Evolutionary conservation across 805 yeast genomes (phyloP), one percentile per base, ranked within the genome.

Genomic region (Pichia paraexigua): DNA sequence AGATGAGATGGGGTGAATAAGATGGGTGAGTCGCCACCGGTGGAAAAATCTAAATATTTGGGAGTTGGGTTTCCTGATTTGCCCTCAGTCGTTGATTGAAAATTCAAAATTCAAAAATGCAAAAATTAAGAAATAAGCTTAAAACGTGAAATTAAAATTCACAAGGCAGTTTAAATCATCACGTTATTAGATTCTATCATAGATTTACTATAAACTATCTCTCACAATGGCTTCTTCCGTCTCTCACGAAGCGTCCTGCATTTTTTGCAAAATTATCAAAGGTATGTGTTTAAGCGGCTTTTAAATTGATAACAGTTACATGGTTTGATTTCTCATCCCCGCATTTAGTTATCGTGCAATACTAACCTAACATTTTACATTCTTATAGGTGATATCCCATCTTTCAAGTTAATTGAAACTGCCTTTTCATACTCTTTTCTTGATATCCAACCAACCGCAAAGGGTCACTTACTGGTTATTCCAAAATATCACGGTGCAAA

Each of bases 401-500:
- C 95, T 2, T 81, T 88, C 74, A 94, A 92, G 68, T 71, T 92
- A 56, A 76, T 86, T 62, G 99, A 92, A 69, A 88, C 97, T n/a
- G 75, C 84, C 53, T 75, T 78, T 60, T 70, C 88, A 2, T 87
- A 76, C 63, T 88, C 98, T 0, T 94, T 92, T 67, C 74, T 94
- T 61, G 99, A 92, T 63, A 91, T 92, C 63, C 94, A 89, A 60
- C 98, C 99, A 56, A 87, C 92, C 18, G 74, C 96, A 11, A 79
- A 80, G 61, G 97, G 96, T 27, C 99, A 92, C 66, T 80, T 92
- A 32, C 72, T 92, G 61, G 81, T 92, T 51, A 90, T 92, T 60
- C 98, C 99, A 56, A 92, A 92, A 69, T 79, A 79, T 68, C 97
- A 91, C 67, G 98, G 97, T 47, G 96, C 88, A 35, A 89, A 87